A percentile compares a stretch with the other conserved stretches of the same genome.
Conservation (phyloP, 805 yeast genomes). For the Pichia phayaonensis region DNA sequence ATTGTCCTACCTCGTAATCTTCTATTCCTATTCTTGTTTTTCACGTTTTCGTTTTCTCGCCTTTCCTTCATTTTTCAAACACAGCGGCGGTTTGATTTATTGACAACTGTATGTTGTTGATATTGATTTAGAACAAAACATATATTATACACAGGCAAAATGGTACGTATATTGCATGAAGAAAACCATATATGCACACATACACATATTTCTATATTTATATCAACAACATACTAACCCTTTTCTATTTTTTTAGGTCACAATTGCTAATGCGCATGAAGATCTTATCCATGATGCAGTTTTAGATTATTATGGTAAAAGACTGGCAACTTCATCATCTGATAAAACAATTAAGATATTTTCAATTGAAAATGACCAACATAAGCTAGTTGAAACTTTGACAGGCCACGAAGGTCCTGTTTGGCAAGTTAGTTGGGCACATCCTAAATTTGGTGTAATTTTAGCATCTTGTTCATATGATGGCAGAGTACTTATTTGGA, state of each 20-base stretch:
- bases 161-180: background rate
- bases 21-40: background rate
- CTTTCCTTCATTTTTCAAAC: background rate
- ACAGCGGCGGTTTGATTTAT: background rate
- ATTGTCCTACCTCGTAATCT: background rate
- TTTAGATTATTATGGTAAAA: constrained; percentile 91
- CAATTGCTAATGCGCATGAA: constrained; percentile 85
- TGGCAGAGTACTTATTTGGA: constrained; percentile 92
- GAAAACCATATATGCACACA: too few relatives aligned
- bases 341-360: constrained; percentile 94
- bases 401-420: constrained; percentile 97
- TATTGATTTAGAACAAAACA: background rate
- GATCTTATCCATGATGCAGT: constrained; percentile 96
- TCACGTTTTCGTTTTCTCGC: background rate
- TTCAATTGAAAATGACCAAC: constrained; percentile 76
- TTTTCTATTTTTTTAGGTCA: constrained; percentile 40
- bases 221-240: background rate
- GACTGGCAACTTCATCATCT: constrained; percentile 92
- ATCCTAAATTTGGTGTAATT: constrained; percentile 93
- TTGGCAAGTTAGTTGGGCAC: constrained; percentile 99
- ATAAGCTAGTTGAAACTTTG: constrained; percentile 69
- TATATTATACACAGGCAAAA: background rate
- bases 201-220: too few relatives aligned
- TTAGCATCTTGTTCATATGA: constrained; percentile 94
- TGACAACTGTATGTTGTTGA: background rate